Evolutionary conservation across 768 basidiomycete genomes (phyloP), one percentile per base, ranked within the genome.

Genomic region (Amanita pallidorosea): DNA sequence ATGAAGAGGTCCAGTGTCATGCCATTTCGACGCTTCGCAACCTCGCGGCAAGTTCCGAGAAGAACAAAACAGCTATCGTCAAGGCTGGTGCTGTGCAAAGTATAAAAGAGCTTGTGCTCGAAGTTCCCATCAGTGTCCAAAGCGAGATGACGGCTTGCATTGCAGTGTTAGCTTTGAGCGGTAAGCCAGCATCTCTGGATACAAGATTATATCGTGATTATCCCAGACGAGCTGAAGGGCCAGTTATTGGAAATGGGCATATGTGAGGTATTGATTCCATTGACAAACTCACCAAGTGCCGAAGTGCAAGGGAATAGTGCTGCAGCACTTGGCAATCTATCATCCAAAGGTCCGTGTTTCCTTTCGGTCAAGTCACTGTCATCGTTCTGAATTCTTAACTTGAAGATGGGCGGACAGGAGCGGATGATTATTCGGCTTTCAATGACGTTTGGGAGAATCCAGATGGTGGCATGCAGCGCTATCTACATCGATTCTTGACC

Each of bases 141-240:
- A 95, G 92, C 61, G 96, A 98, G 70, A 99, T 99, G 96, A 99
- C 96, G 38, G 96, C 96, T 5, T 98, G 95, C 59, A 87, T 97
- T 40, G 96, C 96, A 15, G 96, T 98, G 12, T 69, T 99, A 55
- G 96, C 95, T 5, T 65, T 99, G 58, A 95, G 91, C 59, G 94
- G 94, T 95, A 64, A 50, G 86, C 59, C 40, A 45, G 43, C n/a
- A 7, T 17, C 47, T 12, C 27, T 36, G 15, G 6, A 46, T 12
- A 25, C n/a, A 22, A 20, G 29, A 42, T 31, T 2, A 1, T 12
- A 38, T 13, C 5, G 7, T 20, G 15, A 23, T 29, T 23, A 33
- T 43, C 9, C 3, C 59, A 96, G 95, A 99, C 63, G 95, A 99
- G 57, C 73, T 99, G 60, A 99, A 99, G 70, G 89, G 91, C 1